Conservation (phyloP, 169 alveolate genomes). For the Blepharisma undulans region DNA sequence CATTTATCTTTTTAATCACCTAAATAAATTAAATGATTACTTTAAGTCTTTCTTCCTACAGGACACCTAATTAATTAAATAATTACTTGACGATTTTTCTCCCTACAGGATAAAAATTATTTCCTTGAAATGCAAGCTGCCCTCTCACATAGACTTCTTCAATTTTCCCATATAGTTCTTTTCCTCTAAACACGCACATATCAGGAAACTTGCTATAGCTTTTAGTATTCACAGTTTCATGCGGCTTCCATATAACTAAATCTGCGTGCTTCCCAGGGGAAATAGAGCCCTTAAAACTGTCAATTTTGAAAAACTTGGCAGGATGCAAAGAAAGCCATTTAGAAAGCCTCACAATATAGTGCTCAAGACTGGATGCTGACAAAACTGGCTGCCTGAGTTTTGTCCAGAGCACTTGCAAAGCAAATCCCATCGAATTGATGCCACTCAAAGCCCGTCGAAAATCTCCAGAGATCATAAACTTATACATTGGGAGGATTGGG, state of each 20-base stretch:
- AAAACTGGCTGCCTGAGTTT: neutral
- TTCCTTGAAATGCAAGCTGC: slow-evolving; percentile 20
- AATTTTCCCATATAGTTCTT: slow-evolving; percentile 25
- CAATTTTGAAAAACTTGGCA: slow-evolving; percentile 38
- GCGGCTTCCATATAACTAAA: slow-evolving; percentile 47
- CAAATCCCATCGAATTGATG: slow-evolving; percentile 29
- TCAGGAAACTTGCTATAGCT: neutral
- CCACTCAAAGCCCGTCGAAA: slow-evolving; percentile 46
- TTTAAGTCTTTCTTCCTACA: neutral
- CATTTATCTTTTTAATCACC: neutral
- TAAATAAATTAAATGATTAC: neutral
- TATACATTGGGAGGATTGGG: slow-evolving; percentile 6
- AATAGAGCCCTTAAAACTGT: slow-evolving; percentile 36
- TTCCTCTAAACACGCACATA: neutral
- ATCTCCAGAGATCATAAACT: slow-evolving; percentile 28
- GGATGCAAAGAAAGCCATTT: slow-evolving; percentile 33
- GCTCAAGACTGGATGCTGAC: neutral
- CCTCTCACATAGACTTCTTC: slow-evolving; percentile 27
- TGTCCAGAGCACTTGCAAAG: slow-evolving; percentile 40
- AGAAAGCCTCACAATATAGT: slow-evolving; percentile 27
- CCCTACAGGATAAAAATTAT: neutral
- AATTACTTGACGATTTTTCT: neutral
- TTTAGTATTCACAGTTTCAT: neutral
- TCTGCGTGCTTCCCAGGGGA: slow-evolving; percentile 45
- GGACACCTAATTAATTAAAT: too few relatives aligned